Evolutionary conservation across 225 moss, liverwort and hornwort species (phyloP), one percentile per base, ranked within the genome.

Genomic region (Takakia lepidozioides): DNA sequence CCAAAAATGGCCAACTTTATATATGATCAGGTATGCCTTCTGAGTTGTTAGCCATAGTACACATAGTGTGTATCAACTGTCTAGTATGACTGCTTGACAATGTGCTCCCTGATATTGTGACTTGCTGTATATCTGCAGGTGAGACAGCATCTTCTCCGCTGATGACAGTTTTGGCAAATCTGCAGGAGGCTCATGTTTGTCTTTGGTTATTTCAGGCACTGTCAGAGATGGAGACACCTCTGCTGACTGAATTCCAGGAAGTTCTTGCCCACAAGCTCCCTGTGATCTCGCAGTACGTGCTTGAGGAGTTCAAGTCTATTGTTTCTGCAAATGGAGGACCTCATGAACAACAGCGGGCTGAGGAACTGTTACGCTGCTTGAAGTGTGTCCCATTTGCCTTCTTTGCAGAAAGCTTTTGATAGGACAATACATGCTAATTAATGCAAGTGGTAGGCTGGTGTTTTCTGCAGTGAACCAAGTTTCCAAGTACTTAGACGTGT

Each of bases 301-400:
- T 58, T 43, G 74, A 87, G 30, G 98, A 98, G 51, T 91, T 98
- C 52, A 68, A 35, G 18, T 87, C 91, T 27, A 83, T 87, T 38
- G 48, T 64, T 18, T 61, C 73, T 0, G 46, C 67, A 10, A 71
- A 83, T 39, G 91, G 83, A 52, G 98, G 98, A 54, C 25, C 65
- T 22, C 58, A 67, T 29, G 98, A 98, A 57, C 80, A 78, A 27
- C 69, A 61, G 40, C 73, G 91, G 49, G 87, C 87, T 36, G 64
- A 58, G 44, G 48, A 64, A 23, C 46, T 91, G 47, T 46, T 98
- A 45, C 60, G 60, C 34, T 69, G 71, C 47, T 20, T 98, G 8
- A 87, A 84, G 91, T 95, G 68, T 47, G 54, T 29, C 18, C 36
- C 2, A 11, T 2, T 4, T 5, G 17, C 25, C 8, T 18, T 3